These are phyloP conservation scores for Colletotrichum sp. DNA, from an alignment of 2,329 filamentous ascomycete species.

Conservation along the genomic window DNA sequence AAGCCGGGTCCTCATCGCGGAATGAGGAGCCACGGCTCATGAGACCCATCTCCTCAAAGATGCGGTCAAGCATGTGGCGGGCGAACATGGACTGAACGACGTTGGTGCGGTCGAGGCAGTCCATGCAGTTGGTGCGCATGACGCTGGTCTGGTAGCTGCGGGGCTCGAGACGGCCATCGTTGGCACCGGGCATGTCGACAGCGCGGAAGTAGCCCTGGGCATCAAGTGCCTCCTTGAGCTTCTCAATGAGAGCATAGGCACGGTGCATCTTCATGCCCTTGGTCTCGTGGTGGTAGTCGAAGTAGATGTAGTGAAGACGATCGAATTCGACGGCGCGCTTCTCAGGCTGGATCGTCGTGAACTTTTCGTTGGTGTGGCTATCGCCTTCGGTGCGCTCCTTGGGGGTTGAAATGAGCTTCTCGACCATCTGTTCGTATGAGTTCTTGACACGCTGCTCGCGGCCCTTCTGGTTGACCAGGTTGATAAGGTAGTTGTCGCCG, in stretches of 20 bases:
- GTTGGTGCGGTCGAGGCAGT: conserved; percentile 96
- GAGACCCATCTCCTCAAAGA: conserved; percentile 84
- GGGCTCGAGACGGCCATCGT: conserved; percentile 76
- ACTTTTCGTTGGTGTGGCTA: conserved; percentile 75
- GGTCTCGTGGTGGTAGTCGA: conserved; percentile 98
- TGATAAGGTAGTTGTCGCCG: conserved; percentile 96
- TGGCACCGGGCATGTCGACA: conserved; percentile 78
- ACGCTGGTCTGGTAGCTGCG: conserved; percentile 85
- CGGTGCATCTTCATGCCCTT: conserved; percentile 95
- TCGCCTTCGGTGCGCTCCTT: conserved; percentile 71
- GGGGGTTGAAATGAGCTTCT: conserved; percentile 73
- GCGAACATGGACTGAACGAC: conserved; percentile 98
- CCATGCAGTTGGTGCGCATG: conserved; percentile 98
- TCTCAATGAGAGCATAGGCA: conserved; percentile 84
- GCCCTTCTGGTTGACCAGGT: conserved; percentile 95
- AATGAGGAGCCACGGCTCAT: conserved; percentile 79
- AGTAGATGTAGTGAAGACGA: conserved; percentile 93
- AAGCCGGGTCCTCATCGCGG: conserved; percentile 75
- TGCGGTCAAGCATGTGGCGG: conserved; percentile 85
- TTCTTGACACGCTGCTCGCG: conserved; percentile 89
- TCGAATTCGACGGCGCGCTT: conserved; percentile 70
- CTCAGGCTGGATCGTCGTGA: conserved; percentile 75
- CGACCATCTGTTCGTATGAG: conserved; percentile 90
- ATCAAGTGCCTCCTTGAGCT: conserved; percentile 75
- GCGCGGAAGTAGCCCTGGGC: conserved; percentile 92